Evolutionary conservation across 805 yeast species (phyloP).

Genomic region (Barnettozyma sucrosica): DNA sequence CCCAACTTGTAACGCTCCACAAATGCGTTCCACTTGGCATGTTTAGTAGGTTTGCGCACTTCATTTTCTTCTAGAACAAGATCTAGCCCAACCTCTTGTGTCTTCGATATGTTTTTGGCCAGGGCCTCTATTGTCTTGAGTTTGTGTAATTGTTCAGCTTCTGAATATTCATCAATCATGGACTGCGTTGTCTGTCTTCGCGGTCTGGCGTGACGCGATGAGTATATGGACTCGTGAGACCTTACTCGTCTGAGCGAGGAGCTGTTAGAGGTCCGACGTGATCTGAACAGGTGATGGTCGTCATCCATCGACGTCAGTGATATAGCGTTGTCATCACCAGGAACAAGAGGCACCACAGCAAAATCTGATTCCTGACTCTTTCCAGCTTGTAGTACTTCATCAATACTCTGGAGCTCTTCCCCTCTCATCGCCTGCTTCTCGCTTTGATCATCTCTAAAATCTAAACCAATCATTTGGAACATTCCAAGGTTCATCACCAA

Average conservation of each 20-base stretch:
- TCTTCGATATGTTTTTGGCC: constrained; percentile 16
- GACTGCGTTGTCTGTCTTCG: constrained; percentile 14
- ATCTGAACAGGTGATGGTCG: background rate
- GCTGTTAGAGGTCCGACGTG: background rate
- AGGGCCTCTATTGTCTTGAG: constrained; percentile 11
- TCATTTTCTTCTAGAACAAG: constrained; percentile 1
- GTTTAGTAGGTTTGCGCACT: background rate
- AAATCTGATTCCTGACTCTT: background rate
- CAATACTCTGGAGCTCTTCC: constrained; percentile 7
- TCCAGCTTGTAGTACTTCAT: background rate
- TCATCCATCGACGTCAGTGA: background rate
- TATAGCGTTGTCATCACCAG: background rate
- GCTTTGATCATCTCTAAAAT: constrained; percentile 39
- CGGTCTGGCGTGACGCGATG: background rate
- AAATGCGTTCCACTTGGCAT: constrained; percentile 18
- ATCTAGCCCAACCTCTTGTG: constrained; percentile 21
- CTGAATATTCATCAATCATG: constrained; percentile 22
- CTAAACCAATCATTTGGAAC: constrained; percentile 62
- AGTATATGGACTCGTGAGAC: background rate
- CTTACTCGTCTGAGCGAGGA: background rate
- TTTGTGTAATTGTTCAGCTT: constrained; percentile 18
- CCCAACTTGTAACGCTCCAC: constrained; percentile 25
- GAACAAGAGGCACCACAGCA: background rate
- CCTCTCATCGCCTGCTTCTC: background rate
- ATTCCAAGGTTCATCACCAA: constrained; percentile 73